Evolutionary conservation across 2,329 filamentous ascomycete genomes (phyloP), one percentile per base, ranked within the genome.

Genomic region (Lasiodiplodia gonubiensis): DNA sequence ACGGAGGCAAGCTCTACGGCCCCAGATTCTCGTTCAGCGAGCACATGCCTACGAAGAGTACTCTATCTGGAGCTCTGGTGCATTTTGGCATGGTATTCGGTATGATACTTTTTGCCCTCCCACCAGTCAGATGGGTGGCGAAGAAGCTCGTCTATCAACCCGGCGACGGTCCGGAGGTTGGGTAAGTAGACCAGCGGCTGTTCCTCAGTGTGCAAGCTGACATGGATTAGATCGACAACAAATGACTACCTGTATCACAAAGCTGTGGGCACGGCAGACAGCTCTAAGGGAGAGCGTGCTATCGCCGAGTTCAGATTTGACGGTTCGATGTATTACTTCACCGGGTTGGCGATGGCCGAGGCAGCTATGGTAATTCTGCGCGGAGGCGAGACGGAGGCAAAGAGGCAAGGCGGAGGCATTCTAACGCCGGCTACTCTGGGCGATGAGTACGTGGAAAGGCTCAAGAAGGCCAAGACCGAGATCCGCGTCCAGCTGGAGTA

Each of bases 401-500:
- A 84, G 57, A 77, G 83, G 42, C 79, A 92, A 14, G 83, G 82
- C 1, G 91, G 91, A 21, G 91, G 91, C 2, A 80, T 92, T 27
- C 86, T 91, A 69, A 94, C 92, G 1, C 88, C 91, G 0, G 89
- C 91, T 0, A 90, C 86, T 65, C 80, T 94, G 2, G 91, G 91
- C 0, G 87, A 90, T 71, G 80, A 83, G 11, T 90, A 87, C 73
- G 81, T 93, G 68, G 86, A 92, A 4, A 63, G 66, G 39, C 66
- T 67, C 10, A 54, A 23, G 48, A 63, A 67, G 14, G 49, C 37
- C 27, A 59, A 59, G 49, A 60, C 39, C 16, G 52, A 55, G 49
- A 64, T 67, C 27, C 23, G 63, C 49, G 65, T 67, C 16, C 48
- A 33, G 14, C n/a, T 67, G 16, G 16, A 63, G 46, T 63, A 51